Evolutionary conservation across 1,284 basidiomycete genomes (phyloP), one percentile per base, ranked within the genome.

Genomic region (Ganoderma resinaceum): DNA sequence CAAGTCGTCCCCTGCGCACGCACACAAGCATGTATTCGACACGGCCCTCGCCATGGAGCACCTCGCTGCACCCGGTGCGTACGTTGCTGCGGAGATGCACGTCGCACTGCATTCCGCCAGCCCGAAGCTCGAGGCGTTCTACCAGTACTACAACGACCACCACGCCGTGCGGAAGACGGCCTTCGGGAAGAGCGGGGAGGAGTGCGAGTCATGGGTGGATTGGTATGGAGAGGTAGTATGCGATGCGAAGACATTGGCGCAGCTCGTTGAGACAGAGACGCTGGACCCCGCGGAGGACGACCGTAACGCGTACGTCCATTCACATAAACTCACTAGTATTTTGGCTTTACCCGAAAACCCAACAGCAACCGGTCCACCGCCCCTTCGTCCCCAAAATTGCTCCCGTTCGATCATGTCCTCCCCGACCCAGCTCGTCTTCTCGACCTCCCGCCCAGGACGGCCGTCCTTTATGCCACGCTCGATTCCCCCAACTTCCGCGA

Each of bases 201-300:
- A 77, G 0, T 96, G 95, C 76, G 89, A 85, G 0, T 91, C 91
- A 23, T 97, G 95, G 95, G 91, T 97, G 3, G 93, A 96, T 69
- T 96, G 94, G 92, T 91, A 92, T 74, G 94, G 94, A 0, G 82
- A 89, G 67, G 85, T 89, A 20, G 88, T 93, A 12, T 97, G 95
- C 76, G 89, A 90, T 65, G 85, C 87, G 3, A 88, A 92, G 52
- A 87, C 83, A 3, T 82, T 96, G 62, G 83, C 82, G 55, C 83
- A 80, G 57, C 82, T 93, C 40, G 86, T 87, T 20, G 87, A 87
- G 46, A 75, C 84, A 26, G 88, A 92, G 68, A 82, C 84, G 18
- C 84, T 89, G 65, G 88, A 88, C 68, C 71, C 82, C 20, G 69
- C 80, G 6, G 77, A 78, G 9, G 66, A n/a, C 6, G 46, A 26